These are phyloP conservation scores for Penicillium sumatraense DNA, from an alignment of 2,329 filamentous ascomycete species.

Conservation along the genomic window DNA sequence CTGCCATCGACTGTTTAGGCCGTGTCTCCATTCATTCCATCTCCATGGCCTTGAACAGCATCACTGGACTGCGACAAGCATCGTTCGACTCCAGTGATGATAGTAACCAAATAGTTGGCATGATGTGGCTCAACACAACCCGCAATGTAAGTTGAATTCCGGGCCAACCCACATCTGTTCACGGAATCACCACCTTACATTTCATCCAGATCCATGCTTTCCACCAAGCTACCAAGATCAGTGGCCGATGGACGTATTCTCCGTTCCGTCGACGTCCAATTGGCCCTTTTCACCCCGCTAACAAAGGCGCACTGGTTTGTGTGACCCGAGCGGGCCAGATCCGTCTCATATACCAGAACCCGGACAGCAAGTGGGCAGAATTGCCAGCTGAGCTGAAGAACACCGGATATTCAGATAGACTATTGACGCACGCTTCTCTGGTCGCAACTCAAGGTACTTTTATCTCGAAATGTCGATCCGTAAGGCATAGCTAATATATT, in stretches of 20 bases:
- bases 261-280: constrained; percentile 67
- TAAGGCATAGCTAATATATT: constrained; percentile 12
- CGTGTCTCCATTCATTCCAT: constrained; percentile 76
- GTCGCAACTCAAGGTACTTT: constrained; percentile 71
- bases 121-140: constrained; percentile 78
- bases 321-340: constrained; percentile 76
- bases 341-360: constrained; percentile 77
- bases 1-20: constrained; percentile 78
- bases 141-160: constrained; percentile 45
- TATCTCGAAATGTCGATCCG: not conserved
- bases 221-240: constrained; percentile 66
- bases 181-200: constrained; percentile 9
- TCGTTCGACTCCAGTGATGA: constrained; percentile 74
- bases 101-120: constrained; percentile 76
- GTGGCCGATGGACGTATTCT: constrained; percentile 70
- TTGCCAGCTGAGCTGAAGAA: constrained; percentile 74
- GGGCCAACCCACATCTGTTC: not conserved
- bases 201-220: constrained; percentile 45
- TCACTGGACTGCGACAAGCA: constrained; percentile 65
- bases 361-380: constrained; percentile 73
- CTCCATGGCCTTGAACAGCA: constrained; percentile 72
- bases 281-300: constrained; percentile 70
- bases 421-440: constrained; percentile 79
- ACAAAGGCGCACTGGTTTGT: constrained; percentile 75
- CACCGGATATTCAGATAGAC: constrained; percentile 70